Evolutionary conservation across 2,329 filamentous ascomycete genomes (phyloP).

Genomic region (Cytospora piceicola): DNA sequence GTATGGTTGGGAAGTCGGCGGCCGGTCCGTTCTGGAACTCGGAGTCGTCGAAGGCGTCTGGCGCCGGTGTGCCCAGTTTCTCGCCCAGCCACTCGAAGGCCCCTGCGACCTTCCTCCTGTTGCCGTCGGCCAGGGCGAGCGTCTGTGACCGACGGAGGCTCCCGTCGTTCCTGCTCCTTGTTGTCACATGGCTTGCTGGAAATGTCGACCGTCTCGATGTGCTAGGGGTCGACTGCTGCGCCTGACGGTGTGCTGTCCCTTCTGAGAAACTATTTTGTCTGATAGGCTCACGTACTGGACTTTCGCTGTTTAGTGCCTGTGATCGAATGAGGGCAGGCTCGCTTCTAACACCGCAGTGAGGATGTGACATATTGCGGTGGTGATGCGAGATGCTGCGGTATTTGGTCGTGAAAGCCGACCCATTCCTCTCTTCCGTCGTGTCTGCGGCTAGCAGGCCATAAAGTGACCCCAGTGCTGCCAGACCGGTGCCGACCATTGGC

Average conservation of each 20-base stretch:
- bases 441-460: constrained; percentile 53
- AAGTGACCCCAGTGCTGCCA: constrained; percentile 62
- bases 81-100: constrained; percentile 18
- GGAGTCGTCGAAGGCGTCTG: constrained; percentile 19
- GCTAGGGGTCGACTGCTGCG: background rate
- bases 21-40: constrained; percentile 9
- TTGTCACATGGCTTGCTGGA: background rate
- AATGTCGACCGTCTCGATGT: constrained; percentile 3
- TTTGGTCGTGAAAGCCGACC: background rate
- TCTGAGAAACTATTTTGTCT: background rate
- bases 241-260: background rate
- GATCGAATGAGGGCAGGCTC: background rate
- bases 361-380: background rate
- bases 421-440: constrained; percentile 31
- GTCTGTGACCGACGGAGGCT: background rate
- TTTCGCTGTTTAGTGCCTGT: background rate
- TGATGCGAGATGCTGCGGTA: background rate
- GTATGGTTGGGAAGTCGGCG: constrained; percentile 18
- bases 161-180: background rate
- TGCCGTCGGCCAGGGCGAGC: background rate
- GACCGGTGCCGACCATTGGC: constrained; percentile 59
- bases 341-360: background rate
- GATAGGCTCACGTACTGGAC: background rate
- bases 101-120: constrained; percentile 7
- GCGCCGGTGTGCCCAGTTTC: constrained; percentile 15